Evolutionary conservation across 352 stramenopile species (phyloP), one percentile per base, ranked within the genome.

Genomic region (Chrysophaeum taylorii): DNA sequence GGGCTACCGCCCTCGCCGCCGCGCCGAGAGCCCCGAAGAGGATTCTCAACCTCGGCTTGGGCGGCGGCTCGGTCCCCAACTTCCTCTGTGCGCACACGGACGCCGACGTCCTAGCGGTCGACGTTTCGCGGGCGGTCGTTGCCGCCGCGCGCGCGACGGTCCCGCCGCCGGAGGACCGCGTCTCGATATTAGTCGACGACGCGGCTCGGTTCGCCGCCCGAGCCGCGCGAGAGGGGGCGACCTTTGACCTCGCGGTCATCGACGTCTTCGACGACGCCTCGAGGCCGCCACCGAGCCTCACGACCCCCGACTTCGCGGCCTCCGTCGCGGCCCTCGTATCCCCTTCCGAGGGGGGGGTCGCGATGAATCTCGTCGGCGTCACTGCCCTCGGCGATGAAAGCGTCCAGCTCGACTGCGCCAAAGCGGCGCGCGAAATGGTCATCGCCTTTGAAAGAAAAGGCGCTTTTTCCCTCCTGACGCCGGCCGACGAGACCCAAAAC

Each of bases 221-320:
- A n/a, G n/a, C 5, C 52, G 33, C 52, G 27, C 7, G 2, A 25
- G 52, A 9, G 5, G 25, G 2, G 27, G 52, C 2, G 27, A 12
- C 52, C 7, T 63, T 31, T 25, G 52, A 63, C 52, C 9, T 63
- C 27, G 52, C 27, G 27, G 29, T 63, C 52, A 23, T 63, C 52
- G 52, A 63, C 52, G 29, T 63, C n/a, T 63, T 39, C 52, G 52
- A 63, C 29, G 25, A 36, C n/a, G n/a, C n/a, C n/a, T n/a, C n/a
- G n/a, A n/a, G n/a, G n/a, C n/a, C n/a, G n/a, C n/a, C n/a, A n/a
- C n/a, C n/a, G n/a, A n/a, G n/a, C n/a, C n/a, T n/a, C n/a, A n/a
- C n/a, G n/a, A n/a, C n/a, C n/a, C n/a, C n/a, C n/a, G n/a, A n/a
- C n/a, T n/a, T n/a, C n/a, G n/a, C n/a, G n/a, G n/a, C n/a, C n/a